Evolutionary conservation across 73 alveolate species (phyloP).

Genomic region (Uronychia binucleata): DNA sequence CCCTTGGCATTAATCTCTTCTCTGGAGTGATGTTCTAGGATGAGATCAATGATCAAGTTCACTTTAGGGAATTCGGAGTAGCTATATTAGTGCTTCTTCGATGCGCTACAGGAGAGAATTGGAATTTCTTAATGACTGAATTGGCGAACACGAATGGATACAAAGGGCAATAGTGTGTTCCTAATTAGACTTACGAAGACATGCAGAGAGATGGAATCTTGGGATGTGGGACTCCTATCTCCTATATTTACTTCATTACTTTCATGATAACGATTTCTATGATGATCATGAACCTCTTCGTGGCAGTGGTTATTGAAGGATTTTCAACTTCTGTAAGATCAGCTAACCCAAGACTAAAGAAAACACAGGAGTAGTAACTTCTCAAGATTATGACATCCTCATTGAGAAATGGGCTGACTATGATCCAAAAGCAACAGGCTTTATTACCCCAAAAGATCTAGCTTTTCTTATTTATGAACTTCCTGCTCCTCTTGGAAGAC

Average conservation of each 20-base stretch:
- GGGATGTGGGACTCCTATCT: slow-evolving; percentile 29
- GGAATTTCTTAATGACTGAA: slow-evolving; percentile 78
- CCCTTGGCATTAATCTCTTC: slow-evolving; percentile 91
- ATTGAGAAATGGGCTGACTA: slow-evolving; percentile 16
- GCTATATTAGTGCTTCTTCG: slow-evolving; percentile 80
- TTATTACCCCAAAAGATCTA: slow-evolving; percentile 3
- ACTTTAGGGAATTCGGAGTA: slow-evolving; percentile 77
- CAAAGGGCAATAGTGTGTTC: slow-evolving; percentile 25
- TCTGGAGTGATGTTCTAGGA: slow-evolving; percentile 62
- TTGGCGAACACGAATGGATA: slow-evolving; percentile 12
- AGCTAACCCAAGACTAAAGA: too few species aligned
- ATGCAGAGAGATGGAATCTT: slow-evolving; percentile 12
- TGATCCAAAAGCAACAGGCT: slow-evolving; percentile 3
- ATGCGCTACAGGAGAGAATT: slow-evolving; percentile 92
- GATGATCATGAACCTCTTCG: slow-evolving; percentile 21
- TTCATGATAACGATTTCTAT: slow-evolving; percentile 15
- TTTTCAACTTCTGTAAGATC: slow-evolving; percentile 6
- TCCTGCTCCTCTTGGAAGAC: slow-evolving; percentile 11
- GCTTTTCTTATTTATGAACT: slow-evolving; percentile 6
- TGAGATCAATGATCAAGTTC: slow-evolving; percentile 64
- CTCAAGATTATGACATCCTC: background rate
- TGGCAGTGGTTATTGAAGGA: slow-evolving; percentile 52
- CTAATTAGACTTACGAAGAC: slow-evolving; percentile 19
- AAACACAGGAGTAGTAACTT: background rate
- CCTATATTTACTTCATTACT: slow-evolving; percentile 5